Percentiles rank a stretch among this genome's conserved stretches.
Conservation (phyloP, 805 yeast genomes). For the Blastobotrys muscicola region DNA sequence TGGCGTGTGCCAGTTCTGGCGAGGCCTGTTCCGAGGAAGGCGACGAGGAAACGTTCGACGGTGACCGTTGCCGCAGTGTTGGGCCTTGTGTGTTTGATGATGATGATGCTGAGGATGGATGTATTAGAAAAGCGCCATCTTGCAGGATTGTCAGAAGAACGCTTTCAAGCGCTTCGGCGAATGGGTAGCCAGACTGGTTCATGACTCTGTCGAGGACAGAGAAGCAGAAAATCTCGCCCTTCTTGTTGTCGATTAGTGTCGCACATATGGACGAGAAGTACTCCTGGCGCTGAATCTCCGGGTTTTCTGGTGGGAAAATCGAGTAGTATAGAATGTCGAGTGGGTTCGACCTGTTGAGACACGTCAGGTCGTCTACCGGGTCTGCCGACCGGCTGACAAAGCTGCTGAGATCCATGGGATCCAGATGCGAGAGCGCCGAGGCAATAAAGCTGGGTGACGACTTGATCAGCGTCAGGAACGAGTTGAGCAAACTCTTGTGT, state of each 20-base stretch:
- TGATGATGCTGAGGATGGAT: neutral
- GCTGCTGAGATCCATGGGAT: constrained; percentile 12
- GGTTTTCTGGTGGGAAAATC: constrained; percentile 21
- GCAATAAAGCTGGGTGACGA: constrained; percentile 29
- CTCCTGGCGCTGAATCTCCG: constrained; percentile 15
- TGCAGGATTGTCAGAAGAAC: constrained; percentile 13
- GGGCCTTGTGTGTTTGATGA: neutral
- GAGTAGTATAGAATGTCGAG: constrained; percentile 25
- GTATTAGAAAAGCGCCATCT: constrained; percentile 15
- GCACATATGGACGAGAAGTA: constrained; percentile 22
- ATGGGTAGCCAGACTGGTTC: constrained; percentile 9
- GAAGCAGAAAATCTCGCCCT: constrained; percentile 13
- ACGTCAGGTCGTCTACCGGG: constrained; percentile 16
- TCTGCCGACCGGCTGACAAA: constrained; percentile 7
- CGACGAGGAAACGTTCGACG: constrained; percentile 3
- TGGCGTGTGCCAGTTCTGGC: constrained; percentile 8
- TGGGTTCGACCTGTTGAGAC: constrained; percentile 19
- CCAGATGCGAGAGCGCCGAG: constrained; percentile 19
- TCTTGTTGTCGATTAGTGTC: constrained; percentile 12
- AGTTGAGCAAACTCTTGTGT: constrained; percentile 23
- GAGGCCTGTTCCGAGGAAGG: constrained; percentile 7
- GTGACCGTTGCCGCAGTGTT: neutral
- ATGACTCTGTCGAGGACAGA: constrained; percentile 16
- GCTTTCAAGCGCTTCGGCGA: constrained; percentile 9
- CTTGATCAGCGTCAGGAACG: constrained; percentile 26